Evolutionary conservation across 148 eudicot genomes (phyloP).

Genomic region (Arctostaphylos glauca): DNA sequence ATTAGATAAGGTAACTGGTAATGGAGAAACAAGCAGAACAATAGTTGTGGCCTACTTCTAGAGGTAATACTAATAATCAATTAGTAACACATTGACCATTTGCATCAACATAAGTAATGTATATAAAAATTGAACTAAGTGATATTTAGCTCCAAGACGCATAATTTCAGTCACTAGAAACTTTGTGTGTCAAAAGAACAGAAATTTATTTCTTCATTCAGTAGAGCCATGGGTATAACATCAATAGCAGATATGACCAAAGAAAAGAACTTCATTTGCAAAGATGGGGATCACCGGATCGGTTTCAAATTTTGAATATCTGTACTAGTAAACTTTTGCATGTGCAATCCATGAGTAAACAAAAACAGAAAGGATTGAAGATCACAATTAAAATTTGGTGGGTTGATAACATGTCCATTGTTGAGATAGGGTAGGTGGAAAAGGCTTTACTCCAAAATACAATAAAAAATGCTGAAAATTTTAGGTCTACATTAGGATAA

Average conservation of each 20-base stretch:
- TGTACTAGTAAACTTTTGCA: neutral
- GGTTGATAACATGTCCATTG: neutral
- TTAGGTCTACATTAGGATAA: neutral
- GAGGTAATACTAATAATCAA: neutral
- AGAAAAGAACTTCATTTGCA: neutral
- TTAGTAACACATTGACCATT: neutral
- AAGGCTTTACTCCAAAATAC: neutral
- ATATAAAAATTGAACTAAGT: neutral
- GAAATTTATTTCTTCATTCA: conserved; percentile 3
- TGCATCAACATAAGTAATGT: neutral
- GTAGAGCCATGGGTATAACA: neutral
- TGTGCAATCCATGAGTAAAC: neutral
- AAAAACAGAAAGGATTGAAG: neutral
- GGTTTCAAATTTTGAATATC: neutral
- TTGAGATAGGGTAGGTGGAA: neutral
- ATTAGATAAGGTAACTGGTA: neutral
- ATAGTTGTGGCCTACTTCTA: neutral
- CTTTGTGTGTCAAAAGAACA: neutral
- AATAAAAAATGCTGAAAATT: neutral
- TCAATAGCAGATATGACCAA: neutral
- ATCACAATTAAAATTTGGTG: neutral
- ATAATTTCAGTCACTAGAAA: neutral
- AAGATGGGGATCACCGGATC: neutral
- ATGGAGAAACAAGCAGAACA: neutral
- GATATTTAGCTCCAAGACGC: neutral